A percentile compares a stretch with the other conserved stretches of the same genome.
phyloP scores from a whole-genome alignment of 352 stramenopile species.

The Phytophthora cryptogea region DNA sequence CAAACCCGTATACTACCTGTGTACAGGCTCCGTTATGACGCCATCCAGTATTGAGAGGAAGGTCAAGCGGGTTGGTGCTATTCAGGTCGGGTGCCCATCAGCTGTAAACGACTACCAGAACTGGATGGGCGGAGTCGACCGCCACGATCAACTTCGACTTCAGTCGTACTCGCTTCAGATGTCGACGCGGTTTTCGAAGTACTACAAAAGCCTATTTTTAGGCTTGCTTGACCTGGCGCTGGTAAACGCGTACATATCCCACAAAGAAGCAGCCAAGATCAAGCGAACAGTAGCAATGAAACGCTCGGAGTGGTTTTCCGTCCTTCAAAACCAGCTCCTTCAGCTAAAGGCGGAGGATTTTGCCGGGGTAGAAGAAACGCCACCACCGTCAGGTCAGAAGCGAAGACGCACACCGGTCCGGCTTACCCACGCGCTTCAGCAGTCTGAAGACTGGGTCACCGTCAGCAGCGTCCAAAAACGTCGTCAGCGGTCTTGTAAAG shows the following conservation, averaged over 20 bases:
- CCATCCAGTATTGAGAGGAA: constrained; percentile 18
- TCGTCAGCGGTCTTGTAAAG: constrained; percentile 1
- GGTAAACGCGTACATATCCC: constrained; percentile 6
- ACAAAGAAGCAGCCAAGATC: background rate
- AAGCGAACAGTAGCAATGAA: background rate
- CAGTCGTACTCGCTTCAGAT: constrained; percentile 22
- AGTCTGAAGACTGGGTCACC: constrained; percentile 2
- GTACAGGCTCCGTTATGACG: constrained; percentile 17
- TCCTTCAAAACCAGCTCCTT: constrained; percentile 12
- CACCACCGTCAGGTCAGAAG: background rate
- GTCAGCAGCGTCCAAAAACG: constrained; percentile 3
- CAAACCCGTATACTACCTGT: constrained; percentile 9
- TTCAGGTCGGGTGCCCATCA: constrained; percentile 10
- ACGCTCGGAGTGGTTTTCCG: background rate
- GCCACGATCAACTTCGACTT: constrained; percentile 27
- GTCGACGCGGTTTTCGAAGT: constrained; percentile 16
- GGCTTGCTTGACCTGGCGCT: constrained; percentile 1
- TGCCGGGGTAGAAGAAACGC: background rate
- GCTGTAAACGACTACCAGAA: constrained; percentile 30
- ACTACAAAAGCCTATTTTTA: constrained; percentile 27
- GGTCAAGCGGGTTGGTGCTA: constrained; percentile 14
- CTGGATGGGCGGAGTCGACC: constrained; percentile 33
- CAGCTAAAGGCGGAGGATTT: constrained; percentile 6
- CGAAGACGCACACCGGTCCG: background rate
- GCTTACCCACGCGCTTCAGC: background rate